phyloP scores from a whole-genome alignment of 306 rosid genomes.

The Gleditsia sinensis region DNA sequence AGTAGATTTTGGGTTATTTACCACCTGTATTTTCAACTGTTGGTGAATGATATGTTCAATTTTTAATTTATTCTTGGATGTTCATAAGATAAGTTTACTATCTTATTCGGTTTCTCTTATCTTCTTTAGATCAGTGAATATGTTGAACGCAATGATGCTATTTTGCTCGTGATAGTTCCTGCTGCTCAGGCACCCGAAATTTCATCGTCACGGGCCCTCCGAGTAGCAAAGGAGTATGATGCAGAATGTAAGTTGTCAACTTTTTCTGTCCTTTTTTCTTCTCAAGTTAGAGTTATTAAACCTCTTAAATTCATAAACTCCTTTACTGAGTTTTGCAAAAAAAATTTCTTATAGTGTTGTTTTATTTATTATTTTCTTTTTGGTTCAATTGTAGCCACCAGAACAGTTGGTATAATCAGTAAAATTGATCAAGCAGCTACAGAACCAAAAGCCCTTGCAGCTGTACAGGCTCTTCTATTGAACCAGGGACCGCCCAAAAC shows the following conservation, averaged over 20 bases:
- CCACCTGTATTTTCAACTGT: constrained; percentile 22
- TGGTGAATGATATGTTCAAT: constrained; percentile 7
- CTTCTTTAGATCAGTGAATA: constrained; percentile 74
- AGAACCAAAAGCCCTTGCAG: constrained; percentile 90
- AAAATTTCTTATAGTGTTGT: neutral
- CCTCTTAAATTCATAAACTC: neutral
- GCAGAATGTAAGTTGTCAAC: constrained; percentile 66
- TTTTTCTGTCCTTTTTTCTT: neutral
- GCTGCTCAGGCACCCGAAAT: constrained; percentile 91
- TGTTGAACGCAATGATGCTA: constrained; percentile 90
- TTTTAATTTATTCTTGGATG: constrained; percentile 29
- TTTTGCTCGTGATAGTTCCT: constrained; percentile 81
- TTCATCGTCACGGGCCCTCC: constrained; percentile 83
- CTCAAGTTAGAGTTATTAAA: neutral
- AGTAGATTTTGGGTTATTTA: constrained; percentile 13
- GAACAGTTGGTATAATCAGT: constrained; percentile 91
- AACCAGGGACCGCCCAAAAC: constrained; percentile 93
- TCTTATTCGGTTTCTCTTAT: constrained; percentile 19
- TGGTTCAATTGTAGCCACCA: constrained; percentile 60
- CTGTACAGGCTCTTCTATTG: constrained; percentile 86
- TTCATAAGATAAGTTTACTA: constrained; percentile 26
- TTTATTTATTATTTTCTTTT: constrained; percentile 6
- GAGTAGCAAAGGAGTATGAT: constrained; percentile 84
- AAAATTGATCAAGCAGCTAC: constrained; percentile 93
- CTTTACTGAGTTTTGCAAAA: constrained; percentile 16